Evolutionary conservation across 2,329 filamentous ascomycete species (phyloP), one percentile per base, ranked within the genome.

Genomic region (Endocalyx cinctus): DNA sequence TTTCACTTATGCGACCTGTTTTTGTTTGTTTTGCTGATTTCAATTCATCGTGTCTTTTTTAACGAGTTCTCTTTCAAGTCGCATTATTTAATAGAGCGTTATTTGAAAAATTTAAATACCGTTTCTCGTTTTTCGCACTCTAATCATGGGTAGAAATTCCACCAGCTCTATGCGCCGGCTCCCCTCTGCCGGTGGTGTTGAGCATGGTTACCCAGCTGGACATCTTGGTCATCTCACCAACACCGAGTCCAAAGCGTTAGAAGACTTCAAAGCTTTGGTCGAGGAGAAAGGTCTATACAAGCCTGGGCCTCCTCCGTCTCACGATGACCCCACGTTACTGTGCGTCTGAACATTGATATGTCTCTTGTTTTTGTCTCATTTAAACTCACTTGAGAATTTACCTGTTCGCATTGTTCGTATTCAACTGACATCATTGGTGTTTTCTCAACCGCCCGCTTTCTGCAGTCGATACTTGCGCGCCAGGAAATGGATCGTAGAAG

Each of bases 381-480:
- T n/a, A n/a, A n/a, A n/a, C n/a, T n/a, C n/a, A n/a, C n/a, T n/a
- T n/a, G n/a, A n/a, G n/a, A n/a, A n/a, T n/a, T n/a, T n/a, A 19
- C 14, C 12, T 18, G 10, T 28, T 35, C 25, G 10, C 13, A 19
- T 23, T 13, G 23, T 31, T 26, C 6, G 6, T 18, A 7, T 26
- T 14, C 25, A 13, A 13, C 17, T 29, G 22, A 25, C 31, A 17
- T 29, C 12, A 18, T 33, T 33, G 27, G 31, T 39, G 22, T 39
- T 33, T 18, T 34, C 20, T 41, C 41, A 33, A 45, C 36, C 28
- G 25, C 30, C 25, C 15, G 25, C n/a, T n/a, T n/a, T n/a, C n/a
- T n/a, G 17, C 49, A 92, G 87, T 42, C 87, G 89, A 39, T 96
- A 84, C 59, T 70, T 96, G 31, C 84, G 89, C 50, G 89, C 89